A percentile compares a stretch with the other conserved stretches of the same genome.
Evolutionary conservation across 2,329 filamentous ascomycete genomes (phyloP).

Genomic region (Didymella pomorum): DNA sequence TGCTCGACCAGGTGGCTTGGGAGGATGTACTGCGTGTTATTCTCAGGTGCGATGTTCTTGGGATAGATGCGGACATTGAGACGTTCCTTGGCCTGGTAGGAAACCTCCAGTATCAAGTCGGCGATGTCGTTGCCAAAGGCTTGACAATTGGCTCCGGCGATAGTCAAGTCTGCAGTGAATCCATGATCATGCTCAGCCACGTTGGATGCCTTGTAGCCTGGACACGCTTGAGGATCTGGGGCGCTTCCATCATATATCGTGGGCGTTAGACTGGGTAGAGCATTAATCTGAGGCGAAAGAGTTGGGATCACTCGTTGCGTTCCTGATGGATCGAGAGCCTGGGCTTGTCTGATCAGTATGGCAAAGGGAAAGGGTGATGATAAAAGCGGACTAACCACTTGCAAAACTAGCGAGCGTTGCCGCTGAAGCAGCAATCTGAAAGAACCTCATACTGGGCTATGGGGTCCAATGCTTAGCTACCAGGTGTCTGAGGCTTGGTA

Average conservation of each 20-base stretch:
- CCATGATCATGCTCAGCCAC: slow-evolving; percentile 60
- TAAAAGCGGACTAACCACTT: background rate
- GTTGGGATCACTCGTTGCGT: slow-evolving; percentile 16
- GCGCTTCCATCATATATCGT: slow-evolving; percentile 25
- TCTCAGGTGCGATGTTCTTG: slow-evolving; percentile 22
- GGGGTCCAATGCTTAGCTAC: background rate
- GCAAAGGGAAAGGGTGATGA: too few relatives aligned
- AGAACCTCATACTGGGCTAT: background rate
- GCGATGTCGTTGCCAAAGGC: slow-evolving; percentile 64
- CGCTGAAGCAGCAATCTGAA: background rate
- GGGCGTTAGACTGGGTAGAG: slow-evolving; percentile 25
- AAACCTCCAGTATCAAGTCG: slow-evolving; percentile 62
- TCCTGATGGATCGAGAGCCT: slow-evolving; percentile 5
- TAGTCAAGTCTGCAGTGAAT: slow-evolving; percentile 65
- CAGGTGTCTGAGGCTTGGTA: background rate
- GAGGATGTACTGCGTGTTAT: slow-evolving; percentile 25
- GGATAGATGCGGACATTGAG: slow-evolving; percentile 30
- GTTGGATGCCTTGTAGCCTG: slow-evolving; percentile 71
- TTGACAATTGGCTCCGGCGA: slow-evolving; percentile 70
- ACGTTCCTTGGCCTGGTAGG: slow-evolving; percentile 59
- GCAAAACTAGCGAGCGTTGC: slow-evolving; percentile 3
- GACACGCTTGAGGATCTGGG: slow-evolving; percentile 56
- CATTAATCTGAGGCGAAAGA: slow-evolving; percentile 19
- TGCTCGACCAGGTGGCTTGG: slow-evolving; percentile 21
- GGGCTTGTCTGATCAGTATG: background rate